phyloP scores from a whole-genome alignment of 768 basidiomycete genomes.

The Auricularia heimuer region DNA sequence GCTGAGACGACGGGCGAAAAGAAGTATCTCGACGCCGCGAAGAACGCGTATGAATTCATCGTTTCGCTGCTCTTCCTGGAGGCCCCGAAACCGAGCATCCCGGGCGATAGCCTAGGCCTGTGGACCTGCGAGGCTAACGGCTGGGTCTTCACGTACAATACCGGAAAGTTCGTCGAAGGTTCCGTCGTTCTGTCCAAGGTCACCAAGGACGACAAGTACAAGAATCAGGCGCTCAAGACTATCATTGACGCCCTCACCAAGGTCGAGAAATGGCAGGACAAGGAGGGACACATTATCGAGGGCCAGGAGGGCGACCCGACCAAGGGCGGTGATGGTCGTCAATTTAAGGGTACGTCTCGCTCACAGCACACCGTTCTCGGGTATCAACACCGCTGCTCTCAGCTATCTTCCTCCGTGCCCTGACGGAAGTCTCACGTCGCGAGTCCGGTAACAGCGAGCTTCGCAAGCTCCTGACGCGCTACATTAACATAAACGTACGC shows the following conservation, averaged over 20 bases:
- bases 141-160: conserved; percentile 48
- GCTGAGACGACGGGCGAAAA: conserved; percentile 35
- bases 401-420: neutral
- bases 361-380: no score
- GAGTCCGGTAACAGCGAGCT: neutral
- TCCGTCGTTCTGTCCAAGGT: conserved; percentile 35
- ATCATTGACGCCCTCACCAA: conserved; percentile 33
- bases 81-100: conserved; percentile 21
- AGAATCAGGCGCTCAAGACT: conserved; percentile 25
- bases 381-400: neutral
- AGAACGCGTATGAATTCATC: conserved; percentile 40
- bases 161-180: conserved; percentile 44
- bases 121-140: conserved; percentile 36
- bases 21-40: conserved; percentile 38
- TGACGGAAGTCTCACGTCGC: neutral
- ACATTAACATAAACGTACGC: neutral
- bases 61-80: conserved; percentile 33
- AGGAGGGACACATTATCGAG: conserved; percentile 44
- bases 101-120: conserved; percentile 38
- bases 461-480: neutral
- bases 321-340: neutral
- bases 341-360: neutral
- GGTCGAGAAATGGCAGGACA: conserved; percentile 33
- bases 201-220: conserved; percentile 35
- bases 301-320: conserved; percentile 15